Evolutionary conservation across 257 asterid species (phyloP).

Genomic region (Ilex asprella): DNA sequence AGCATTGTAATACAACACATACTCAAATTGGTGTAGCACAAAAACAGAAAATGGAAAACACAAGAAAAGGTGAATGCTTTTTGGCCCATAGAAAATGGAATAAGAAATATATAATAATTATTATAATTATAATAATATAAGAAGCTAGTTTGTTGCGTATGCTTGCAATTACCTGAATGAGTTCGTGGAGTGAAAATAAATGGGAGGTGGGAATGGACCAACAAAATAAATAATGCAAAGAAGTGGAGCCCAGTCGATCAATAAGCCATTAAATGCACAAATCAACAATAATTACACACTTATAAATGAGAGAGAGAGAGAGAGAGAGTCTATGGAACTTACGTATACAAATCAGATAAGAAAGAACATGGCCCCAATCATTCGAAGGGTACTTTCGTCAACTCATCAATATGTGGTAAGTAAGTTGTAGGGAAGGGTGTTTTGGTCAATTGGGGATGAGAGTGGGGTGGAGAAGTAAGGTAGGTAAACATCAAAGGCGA

Average conservation of each 20-base stretch:
- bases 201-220: constrained; percentile 20
- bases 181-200: constrained; percentile 21
- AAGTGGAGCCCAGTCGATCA: constrained; percentile 50
- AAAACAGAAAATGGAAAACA: too few species aligned
- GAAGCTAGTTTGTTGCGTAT: constrained; percentile 27
- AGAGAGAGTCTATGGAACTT: background rate
- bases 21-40: too few species aligned
- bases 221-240: constrained; percentile 20
- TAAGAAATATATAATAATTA: background rate
- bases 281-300: constrained; percentile 37
- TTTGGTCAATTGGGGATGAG: constrained; percentile 14
- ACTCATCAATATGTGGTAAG: background rate
- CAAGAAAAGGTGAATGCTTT: too few species aligned
- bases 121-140: too few species aligned
- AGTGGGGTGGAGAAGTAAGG: constrained; percentile 29
- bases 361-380: constrained; percentile 21
- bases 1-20: too few species aligned
- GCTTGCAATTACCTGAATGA: constrained; percentile 30
- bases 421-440: constrained; percentile 12
- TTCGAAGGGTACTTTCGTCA: constrained; percentile 33
- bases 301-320: constrained; percentile 12
- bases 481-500: constrained; percentile 50
- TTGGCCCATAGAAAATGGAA: too few species aligned
- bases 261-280: constrained; percentile 52
- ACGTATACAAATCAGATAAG: constrained; percentile 10